These are phyloP conservation scores for Usnea hakonensis DNA, from an alignment of 495 filamentous ascomycete species.

Conservation along the genomic window DNA sequence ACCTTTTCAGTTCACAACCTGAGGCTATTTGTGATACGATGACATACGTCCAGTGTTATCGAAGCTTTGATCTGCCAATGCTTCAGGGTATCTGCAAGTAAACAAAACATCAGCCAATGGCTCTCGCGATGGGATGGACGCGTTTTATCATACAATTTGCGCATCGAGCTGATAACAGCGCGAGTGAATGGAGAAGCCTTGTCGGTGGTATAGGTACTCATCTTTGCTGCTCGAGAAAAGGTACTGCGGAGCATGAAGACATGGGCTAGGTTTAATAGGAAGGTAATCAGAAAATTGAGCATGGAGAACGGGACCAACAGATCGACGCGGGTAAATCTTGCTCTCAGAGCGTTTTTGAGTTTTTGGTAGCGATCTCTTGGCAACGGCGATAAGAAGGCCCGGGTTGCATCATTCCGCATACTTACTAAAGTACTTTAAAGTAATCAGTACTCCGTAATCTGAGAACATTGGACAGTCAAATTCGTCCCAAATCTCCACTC, in stretches of 20 bases:
- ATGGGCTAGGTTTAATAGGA: not conserved
- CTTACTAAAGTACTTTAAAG: no score
- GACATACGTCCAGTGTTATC: slow-evolving; percentile 82
- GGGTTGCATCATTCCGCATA: not conserved
- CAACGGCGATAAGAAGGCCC: not conserved
- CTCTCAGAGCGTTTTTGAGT: not conserved
- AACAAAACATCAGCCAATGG: slow-evolving; percentile 10
- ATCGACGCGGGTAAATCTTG: not conserved
- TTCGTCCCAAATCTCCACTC: not conserved
- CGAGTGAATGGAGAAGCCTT: slow-evolving; percentile 60
- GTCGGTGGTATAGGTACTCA: slow-evolving; percentile 28
- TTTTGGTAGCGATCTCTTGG: not conserved
- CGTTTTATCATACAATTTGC: slow-evolving; percentile 59
- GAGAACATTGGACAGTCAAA: not conserved
- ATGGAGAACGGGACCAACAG: not conserved
- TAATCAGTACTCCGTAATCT: no score
- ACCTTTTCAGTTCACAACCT: not conserved
- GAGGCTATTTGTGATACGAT: not conserved
- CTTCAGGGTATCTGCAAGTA: slow-evolving; percentile 68
- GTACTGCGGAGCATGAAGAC: slow-evolving; percentile 20
- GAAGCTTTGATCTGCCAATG: slow-evolving; percentile 80
- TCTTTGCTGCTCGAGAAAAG: slow-evolving; percentile 15
- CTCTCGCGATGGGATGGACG: not conserved
- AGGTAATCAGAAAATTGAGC: not conserved
- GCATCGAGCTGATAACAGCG: slow-evolving; percentile 73